phyloP scores from a whole-genome alignment of 805 yeast genomes.

The Pichia paraexigua region DNA sequence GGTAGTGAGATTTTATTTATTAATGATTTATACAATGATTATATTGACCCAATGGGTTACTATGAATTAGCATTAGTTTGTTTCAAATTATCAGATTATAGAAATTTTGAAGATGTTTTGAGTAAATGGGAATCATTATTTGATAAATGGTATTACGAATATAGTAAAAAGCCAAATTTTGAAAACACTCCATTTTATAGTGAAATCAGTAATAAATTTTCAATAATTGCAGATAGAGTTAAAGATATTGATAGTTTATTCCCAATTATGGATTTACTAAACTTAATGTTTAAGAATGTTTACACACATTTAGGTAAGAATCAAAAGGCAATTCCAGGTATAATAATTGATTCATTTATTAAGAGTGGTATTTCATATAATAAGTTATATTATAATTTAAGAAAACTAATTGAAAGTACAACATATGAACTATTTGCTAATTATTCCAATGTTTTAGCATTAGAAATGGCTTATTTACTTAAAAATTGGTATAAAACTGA shows the following conservation, averaged over 20 bases:
- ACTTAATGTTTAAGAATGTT: slow-evolving; percentile 53
- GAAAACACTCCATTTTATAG: slow-evolving; percentile 32
- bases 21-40: slow-evolving; percentile 76
- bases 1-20: slow-evolving; percentile 60
- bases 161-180: slow-evolving; percentile 15
- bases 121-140: slow-evolving; percentile 74
- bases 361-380: slow-evolving; percentile 58
- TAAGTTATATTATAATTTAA: slow-evolving; percentile 56
- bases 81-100: slow-evolving; percentile 77
- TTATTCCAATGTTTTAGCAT: slow-evolving; percentile 31
- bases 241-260: slow-evolving; percentile 68
- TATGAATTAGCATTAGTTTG: slow-evolving; percentile 72
- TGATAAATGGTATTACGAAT: slow-evolving; percentile 37
- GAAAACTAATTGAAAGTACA: slow-evolving; percentile 53
- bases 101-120: slow-evolving; percentile 74
- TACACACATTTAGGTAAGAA: slow-evolving; percentile 19
- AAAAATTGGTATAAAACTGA: slow-evolving; percentile 62
- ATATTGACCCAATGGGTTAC: slow-evolving; percentile 81
- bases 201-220: slow-evolving; percentile 32
- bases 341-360: slow-evolving; percentile 52
- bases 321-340: slow-evolving; percentile 33
- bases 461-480: slow-evolving; percentile 58
- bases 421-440: slow-evolving; percentile 44
- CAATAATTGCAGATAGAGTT: slow-evolving; percentile 49
- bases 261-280: slow-evolving; percentile 66